Conservation (phyloP, 164 flowering plant species). For the Vitis amurensis region DNA sequence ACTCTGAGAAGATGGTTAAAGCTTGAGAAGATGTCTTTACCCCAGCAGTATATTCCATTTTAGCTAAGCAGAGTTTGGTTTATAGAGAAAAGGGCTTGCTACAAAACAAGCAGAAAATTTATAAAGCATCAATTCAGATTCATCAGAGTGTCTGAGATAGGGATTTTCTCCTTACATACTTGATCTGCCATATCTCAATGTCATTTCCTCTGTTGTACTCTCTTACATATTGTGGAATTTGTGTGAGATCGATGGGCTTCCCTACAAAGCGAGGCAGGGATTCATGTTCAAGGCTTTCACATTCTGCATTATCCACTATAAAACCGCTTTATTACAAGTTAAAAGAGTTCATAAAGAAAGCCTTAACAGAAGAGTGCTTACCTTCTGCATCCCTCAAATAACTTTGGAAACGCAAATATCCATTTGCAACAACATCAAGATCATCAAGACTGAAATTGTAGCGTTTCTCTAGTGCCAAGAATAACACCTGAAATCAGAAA, state of each 20-base stretch:
- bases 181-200: constrained; percentile 84
- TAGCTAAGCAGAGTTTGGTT: no score
- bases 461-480: constrained; percentile 85
- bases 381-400: constrained; percentile 51
- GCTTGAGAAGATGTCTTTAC: no score
- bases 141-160: neutral
- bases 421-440: constrained; percentile 84
- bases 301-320: constrained; percentile 37
- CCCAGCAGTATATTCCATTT: no score
- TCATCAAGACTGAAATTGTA: constrained; percentile 87
- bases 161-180: constrained; percentile 21
- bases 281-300: constrained; percentile 15
- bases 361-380: constrained; percentile 15
- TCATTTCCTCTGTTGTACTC: constrained; percentile 76
- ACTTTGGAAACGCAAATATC: constrained; percentile 68
- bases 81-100: no score
- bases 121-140: no score
- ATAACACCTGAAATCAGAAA: constrained; percentile 54
- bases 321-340: constrained; percentile 2
- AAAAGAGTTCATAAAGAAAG: neutral
- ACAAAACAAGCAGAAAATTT: no score
- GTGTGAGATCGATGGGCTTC: constrained; percentile 44
- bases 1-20: no score
- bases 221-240: constrained; percentile 65
- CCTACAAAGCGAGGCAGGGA: constrained; percentile 47